Evolutionary conservation across 257 asterid species (phyloP).

Genomic region (Solanum tacnaense): DNA sequence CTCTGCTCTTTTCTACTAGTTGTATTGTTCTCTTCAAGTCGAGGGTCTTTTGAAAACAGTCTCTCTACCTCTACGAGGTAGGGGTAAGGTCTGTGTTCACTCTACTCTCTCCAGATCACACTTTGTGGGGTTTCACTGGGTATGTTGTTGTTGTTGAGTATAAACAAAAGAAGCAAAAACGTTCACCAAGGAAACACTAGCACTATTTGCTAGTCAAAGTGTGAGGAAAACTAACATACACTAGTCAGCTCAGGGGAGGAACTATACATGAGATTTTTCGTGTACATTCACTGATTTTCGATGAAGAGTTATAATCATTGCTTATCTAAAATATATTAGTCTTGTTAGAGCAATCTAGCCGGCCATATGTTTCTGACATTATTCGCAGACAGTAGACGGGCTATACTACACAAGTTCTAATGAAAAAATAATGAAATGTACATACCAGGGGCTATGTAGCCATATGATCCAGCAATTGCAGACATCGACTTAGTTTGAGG

Average conservation of each 20-base stretch:
- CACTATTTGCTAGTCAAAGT: neutral
- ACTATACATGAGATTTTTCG: neutral
- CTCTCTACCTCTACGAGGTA: neutral
- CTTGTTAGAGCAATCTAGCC: neutral
- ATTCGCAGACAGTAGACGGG: neutral
- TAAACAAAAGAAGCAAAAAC: neutral
- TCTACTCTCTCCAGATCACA: neutral
- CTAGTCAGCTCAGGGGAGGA: neutral
- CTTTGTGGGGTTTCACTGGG: neutral
- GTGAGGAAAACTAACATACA: neutral
- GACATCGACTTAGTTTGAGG: conserved; percentile 35
- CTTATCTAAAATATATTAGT: neutral
- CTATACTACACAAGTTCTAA: neutral
- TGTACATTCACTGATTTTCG: neutral
- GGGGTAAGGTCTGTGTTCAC: neutral
- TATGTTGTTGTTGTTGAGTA: neutral
- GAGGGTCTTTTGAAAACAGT: neutral
- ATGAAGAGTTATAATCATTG: neutral
- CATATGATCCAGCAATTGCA: conserved; percentile 53
- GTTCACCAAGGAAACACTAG: neutral
- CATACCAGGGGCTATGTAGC: conserved; percentile 65
- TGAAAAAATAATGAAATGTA: neutral
- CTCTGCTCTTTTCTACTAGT: neutral
- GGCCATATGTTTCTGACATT: neutral
- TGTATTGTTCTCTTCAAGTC: neutral